A percentile compares a stretch with the other conserved stretches of the same genome.
Evolutionary conservation across 2,329 filamentous ascomycete species (phyloP).

Genomic region (Botrytis galanthina): DNA sequence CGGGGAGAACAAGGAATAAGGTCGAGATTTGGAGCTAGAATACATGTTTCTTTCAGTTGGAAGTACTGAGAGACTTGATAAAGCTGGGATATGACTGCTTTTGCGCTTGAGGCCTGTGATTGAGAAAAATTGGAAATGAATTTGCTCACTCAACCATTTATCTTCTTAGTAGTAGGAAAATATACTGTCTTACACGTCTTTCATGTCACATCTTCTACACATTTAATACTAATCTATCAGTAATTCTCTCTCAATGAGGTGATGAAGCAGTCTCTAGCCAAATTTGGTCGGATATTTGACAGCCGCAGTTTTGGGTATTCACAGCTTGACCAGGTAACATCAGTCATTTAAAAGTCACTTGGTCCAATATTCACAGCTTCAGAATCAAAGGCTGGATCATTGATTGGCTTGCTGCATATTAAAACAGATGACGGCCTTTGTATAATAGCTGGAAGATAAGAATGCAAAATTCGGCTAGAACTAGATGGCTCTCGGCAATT

Average conservation of each 20-base stretch:
- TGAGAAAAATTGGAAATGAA: not conserved
- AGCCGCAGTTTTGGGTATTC: not conserved
- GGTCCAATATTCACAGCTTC: not conserved
- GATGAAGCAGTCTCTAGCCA: not conserved
- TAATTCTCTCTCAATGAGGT: not conserved
- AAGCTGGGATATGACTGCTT: not conserved
- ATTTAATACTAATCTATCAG: not conserved
- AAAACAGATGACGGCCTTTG: not conserved
- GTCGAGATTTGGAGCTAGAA: not conserved
- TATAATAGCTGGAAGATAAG: not conserved
- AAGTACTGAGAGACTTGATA: not conserved
- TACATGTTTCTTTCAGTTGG: not conserved
- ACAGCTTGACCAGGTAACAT: not conserved
- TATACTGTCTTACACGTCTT: not conserved
- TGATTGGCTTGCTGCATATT: not conserved
- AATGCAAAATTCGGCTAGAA: not conserved
- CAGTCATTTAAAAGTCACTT: not conserved
- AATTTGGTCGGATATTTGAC: not conserved
- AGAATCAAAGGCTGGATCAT: not conserved
- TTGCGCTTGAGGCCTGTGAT: not conserved
- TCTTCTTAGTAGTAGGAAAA: not conserved
- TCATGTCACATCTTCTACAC: not conserved
- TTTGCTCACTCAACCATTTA: not conserved
- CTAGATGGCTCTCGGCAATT: not conserved
- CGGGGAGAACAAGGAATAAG: constrained; percentile 9